phyloP scores from a whole-genome alignment of 108 stramenopile genomes.

The Cyclotella choctawhatcheeana region DNA sequence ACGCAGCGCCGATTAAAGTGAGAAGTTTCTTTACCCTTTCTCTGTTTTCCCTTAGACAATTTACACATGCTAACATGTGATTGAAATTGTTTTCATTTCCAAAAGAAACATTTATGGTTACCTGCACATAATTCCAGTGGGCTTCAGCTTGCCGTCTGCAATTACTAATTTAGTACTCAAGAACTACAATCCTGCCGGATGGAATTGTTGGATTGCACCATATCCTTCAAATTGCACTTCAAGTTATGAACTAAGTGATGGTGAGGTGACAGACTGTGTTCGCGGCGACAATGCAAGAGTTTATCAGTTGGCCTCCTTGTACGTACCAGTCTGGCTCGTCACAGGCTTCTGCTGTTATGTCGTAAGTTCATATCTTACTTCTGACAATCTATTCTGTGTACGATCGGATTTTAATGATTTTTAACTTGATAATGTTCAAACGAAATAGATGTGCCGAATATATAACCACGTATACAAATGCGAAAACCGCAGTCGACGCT shows the following conservation, averaged over 20 bases:
- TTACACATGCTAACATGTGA: too few relatives aligned
- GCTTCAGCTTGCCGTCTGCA: slow-evolving; percentile 17
- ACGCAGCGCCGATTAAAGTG: too few relatives aligned
- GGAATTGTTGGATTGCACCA: slow-evolving; percentile 44
- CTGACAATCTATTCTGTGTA: too few relatives aligned
- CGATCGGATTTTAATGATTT: too few relatives aligned
- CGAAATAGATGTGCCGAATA: slow-evolving; percentile 21
- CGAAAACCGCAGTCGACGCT: neutral
- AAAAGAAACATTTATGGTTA: too few relatives aligned
- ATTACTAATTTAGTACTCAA: slow-evolving; percentile 20
- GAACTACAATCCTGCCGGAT: slow-evolving; percentile 33
- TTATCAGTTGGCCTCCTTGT: slow-evolving; percentile 30
- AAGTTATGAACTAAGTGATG: slow-evolving; percentile 26
- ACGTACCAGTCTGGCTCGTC: slow-evolving; percentile 18
- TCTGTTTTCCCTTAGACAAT: too few relatives aligned
- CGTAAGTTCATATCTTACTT: too few relatives aligned
- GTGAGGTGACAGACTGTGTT: slow-evolving; percentile 22
- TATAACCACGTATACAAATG: neutral
- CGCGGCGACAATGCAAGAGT: slow-evolving; percentile 35
- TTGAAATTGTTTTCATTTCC: too few relatives aligned
- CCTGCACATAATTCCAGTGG: slow-evolving; percentile 12
- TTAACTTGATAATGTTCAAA: too few relatives aligned
- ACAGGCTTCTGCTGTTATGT: slow-evolving; percentile 9
- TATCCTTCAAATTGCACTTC: slow-evolving; percentile 23
- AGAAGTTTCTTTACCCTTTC: too few relatives aligned